Evolutionary conservation across 371 early-diverging fungal genomes (phyloP), one percentile per base, ranked within the genome.

Genomic region (Lichtheimia ornata): DNA sequence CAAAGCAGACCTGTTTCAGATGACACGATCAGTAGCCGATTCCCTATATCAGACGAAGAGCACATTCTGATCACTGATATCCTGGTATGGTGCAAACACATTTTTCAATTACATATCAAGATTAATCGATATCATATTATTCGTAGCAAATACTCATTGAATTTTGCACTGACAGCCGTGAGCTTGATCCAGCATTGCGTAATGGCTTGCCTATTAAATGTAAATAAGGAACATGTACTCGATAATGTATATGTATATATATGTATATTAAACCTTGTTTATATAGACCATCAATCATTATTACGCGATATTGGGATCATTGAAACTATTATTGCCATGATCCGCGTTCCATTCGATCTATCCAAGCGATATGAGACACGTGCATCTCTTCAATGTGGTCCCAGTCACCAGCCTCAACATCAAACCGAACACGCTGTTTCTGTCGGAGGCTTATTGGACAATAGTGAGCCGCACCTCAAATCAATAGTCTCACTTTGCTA

Each of bases 251-350:
- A 35, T 35, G 2, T 13, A 27, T 27, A 11, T 14, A 11, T 13
- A 50, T 53, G 22, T 24, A 51, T 30, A 15, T 17, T 40, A 4
- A 49, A 20, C 15, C 53, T 30, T 58, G 13, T 41, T 24, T 54
- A 6, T 45, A 42, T 45, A 75, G 79, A 74, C 47, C 81, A 85
- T 50, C 85, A 85, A 66, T 68, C 65, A 1, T 52, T 85, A 20
- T 56, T 85, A 17, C 71, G 84, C 12, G 85, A 85, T 45, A 73
- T 70, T 27, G 83, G 83, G 0, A 68, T 82, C 15, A 68, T 83
- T 28, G 75, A 81, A 30, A 56, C 72, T 6, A 63, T 81, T 4
- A 59, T 82, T 4, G 56, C 60, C 17, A 72, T 85, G 63, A 72
- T 85, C 18, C 65, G 72, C 15, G 61, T 69, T 4, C 83, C 85